Evolutionary conservation across 371 early-diverging fungal genomes (phyloP), one percentile per base, ranked within the genome.

Genomic region (Parasitella parasitica): DNA sequence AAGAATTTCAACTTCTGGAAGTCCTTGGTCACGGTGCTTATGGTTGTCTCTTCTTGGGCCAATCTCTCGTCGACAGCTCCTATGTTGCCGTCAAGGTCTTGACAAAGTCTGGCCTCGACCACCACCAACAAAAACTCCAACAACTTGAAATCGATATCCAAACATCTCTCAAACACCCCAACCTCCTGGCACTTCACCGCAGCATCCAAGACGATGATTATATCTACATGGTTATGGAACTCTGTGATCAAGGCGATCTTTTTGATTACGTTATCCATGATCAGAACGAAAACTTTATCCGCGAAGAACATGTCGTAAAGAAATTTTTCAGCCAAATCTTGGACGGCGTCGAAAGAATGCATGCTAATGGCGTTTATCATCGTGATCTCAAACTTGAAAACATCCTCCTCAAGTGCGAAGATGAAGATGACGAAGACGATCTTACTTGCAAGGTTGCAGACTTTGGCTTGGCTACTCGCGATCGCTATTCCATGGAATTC

Each of bases 351-450:
- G 84, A 74, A 24, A 68, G 78, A 53, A 78, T 80, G 62, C 91
- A 89, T 61, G 49, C 62, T 6, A 72, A 71, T 35, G 78, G 80
- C 28, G 76, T 89, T 32, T 89, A 85, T 61, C 91, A 91, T 66
- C 87, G 94, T 52, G 94, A 93, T 66, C 66, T 91, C 54, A 91
- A 91, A 66, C 88, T 92, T 24, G 94, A 92, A 66, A 93, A 93
- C 63, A 78, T 93, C 20, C 59, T 93, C 6, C 64, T 92, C 12
- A 58, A 72, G 49, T 70, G 58, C 22, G 46, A 66, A 2, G 70
- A 77, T 26, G 67, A 71, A 35, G 63, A 68, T 13, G 65, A 73
- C 18, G 73, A 75, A 18, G 72, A 73, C 13, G 70, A 80, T 48
- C 68, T 81, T 20, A 67, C 68, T 22, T 76, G 90, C 61, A 92